Evolutionary conservation across 352 stramenopile genomes (phyloP).

Genomic region (Pythium vanterpoolii): DNA sequence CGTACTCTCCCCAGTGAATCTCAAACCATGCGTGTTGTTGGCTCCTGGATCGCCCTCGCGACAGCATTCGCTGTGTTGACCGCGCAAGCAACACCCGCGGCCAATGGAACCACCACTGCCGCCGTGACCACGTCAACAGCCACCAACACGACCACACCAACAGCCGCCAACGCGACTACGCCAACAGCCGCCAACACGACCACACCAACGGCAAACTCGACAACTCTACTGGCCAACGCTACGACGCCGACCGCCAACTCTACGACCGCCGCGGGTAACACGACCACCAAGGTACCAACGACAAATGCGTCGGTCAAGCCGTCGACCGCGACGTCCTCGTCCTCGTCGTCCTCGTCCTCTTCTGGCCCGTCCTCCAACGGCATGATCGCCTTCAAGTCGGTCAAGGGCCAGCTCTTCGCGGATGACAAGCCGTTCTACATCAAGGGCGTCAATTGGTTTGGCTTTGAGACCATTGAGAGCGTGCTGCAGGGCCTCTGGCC

Average conservation of each 20-base stretch:
- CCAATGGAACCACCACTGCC: background rate
- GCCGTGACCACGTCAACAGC: background rate
- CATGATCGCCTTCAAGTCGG: conserved; percentile 58
- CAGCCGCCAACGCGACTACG: background rate
- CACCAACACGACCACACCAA: background rate
- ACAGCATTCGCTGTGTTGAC: background rate
- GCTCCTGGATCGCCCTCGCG: background rate
- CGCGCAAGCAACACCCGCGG: background rate
- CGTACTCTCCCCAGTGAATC: background rate
- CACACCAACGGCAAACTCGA: background rate
- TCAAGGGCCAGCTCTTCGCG: conserved; percentile 50
- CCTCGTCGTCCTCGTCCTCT: background rate
- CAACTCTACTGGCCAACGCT: too few species aligned
- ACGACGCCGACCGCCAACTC: background rate
- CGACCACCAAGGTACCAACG: background rate
- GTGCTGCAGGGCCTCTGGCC: conserved; percentile 66
- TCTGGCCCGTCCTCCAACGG: background rate
- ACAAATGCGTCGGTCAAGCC: background rate
- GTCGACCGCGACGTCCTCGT: background rate
- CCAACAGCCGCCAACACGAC: background rate
- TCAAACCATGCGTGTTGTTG: background rate
- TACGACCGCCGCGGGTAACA: background rate
- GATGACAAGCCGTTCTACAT: conserved; percentile 55
- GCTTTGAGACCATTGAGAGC: conserved; percentile 53
- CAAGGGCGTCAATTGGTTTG: conserved; percentile 78